Evolutionary conservation across 768 basidiomycete species (phyloP), one percentile per base, ranked within the genome.

Genomic region (Clitopilus passeckerianus): DNA sequence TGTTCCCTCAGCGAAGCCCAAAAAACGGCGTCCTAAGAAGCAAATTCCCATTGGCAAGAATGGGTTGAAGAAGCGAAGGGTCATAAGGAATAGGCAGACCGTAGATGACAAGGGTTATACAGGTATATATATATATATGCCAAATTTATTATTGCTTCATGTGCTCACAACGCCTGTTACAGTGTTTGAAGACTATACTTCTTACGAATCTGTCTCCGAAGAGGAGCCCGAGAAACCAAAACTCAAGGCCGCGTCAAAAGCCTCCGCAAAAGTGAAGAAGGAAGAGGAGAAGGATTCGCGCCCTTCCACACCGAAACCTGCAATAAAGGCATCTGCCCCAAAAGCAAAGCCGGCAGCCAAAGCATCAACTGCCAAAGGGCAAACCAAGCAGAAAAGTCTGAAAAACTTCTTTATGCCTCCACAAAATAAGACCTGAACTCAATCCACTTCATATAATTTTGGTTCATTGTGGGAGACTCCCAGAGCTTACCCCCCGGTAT

Each of bases 101-200:
- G 71, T 78, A 23, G 87, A 89, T 61, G 82, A 75, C 0, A 86
- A 89, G 69, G 91, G 92, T 7, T 92, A 90, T 62, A 86, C 83
- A 72, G 80, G 91, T 91, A 67, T 57, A 81, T 73, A 15, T 91
- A 67, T 57, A 81, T 73, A 15, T 35, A 59, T 58, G 12, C 33
- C 6, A 27, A 8, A 56, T 54, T 5, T 54, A 41, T 23, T 57
- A 57, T 57, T 6, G 14, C 12, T 12, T 22, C 16, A 12, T 33
- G 9, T 34, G 1, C 27, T 54, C 34, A 56, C 35, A 60, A 34
- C 22, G 63, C 57, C 27, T 7, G 53, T 9, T 18, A 62, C 54
- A 93, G 91, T 82, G 15, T 86, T 80, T 35, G 87, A 90, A 67
- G 91, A 93, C 67, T 89, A 90, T 67, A 89, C 89, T 6, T 84